A percentile compares a stretch with the other conserved stretches of the same genome.
Evolutionary conservation across 495 filamentous ascomycete species (phyloP).

Genomic region (Penicillium bovifimosum): DNA sequence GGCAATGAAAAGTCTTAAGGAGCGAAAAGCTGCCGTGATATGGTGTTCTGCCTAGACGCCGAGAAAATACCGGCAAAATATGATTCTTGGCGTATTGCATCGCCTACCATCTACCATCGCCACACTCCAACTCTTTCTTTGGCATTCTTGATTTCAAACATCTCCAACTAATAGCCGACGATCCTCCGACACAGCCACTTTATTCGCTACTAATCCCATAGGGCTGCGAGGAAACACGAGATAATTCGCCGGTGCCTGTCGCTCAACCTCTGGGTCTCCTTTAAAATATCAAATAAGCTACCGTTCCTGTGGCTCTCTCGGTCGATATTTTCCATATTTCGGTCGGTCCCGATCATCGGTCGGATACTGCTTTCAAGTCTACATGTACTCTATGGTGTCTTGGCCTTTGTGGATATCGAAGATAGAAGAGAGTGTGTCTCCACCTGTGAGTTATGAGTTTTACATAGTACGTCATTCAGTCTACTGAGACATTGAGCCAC

Average conservation of each 20-base stretch:
- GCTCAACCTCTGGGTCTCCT: neutral
- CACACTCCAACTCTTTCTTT: neutral
- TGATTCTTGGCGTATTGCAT: neutral
- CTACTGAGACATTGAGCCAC: too few species aligned
- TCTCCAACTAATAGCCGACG: neutral
- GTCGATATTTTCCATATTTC: too few species aligned
- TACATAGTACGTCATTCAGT: too few species aligned
- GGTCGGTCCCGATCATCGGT: neutral
- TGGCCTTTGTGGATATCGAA: too few species aligned
- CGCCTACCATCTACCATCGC: too few species aligned
- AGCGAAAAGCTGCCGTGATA: neutral
- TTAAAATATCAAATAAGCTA: neutral
- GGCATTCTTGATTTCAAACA: neutral
- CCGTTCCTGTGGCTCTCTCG: neutral
- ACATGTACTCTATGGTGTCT: too few species aligned
- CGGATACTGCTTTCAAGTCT: neutral
- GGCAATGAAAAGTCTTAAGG: neutral
- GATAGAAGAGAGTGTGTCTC: too few species aligned
- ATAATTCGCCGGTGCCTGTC: neutral
- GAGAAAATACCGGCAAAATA: neutral
- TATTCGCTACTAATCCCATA: neutral
- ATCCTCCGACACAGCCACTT: neutral
- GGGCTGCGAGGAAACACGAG: too few species aligned
- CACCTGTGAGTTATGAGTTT: too few species aligned
- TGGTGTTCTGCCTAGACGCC: neutral